Percentiles rank a stretch among this genome's conserved stretches.
These are phyloP conservation scores for Nicotiana rustica DNA, from an alignment of 305 asterid genomes.

Conservation along the genomic window DNA sequence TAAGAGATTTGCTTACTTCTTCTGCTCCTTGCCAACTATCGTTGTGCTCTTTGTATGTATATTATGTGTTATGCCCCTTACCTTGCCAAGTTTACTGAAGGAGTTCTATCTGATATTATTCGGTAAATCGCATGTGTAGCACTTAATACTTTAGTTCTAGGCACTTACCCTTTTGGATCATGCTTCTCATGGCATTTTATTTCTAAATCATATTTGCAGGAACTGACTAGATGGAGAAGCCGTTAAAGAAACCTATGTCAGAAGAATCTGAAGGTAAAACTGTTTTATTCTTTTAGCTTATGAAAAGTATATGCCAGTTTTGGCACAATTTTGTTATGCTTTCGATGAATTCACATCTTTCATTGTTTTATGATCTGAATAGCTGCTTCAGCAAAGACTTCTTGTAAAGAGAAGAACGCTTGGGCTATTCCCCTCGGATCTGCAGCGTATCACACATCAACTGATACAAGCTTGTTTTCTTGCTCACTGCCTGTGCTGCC, in stretches of 20 bases:
- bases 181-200: background rate
- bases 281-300: slow-evolving; percentile 17
- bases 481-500: slow-evolving; percentile 79
- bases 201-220: slow-evolving; percentile 20
- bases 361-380: background rate
- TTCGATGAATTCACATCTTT: background rate
- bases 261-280: slow-evolving; percentile 32
- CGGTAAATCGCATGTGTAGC: slow-evolving; percentile 2
- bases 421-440: slow-evolving; percentile 66
- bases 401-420: slow-evolving; percentile 56
- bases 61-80: background rate
- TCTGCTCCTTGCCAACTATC: slow-evolving; percentile 27
- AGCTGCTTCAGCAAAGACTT: slow-evolving; percentile 42
- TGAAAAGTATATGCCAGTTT: background rate
- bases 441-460: slow-evolving; percentile 54
- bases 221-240: slow-evolving; percentile 32
- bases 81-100: background rate
- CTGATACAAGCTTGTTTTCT: slow-evolving; percentile 84
- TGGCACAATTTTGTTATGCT: slow-evolving; percentile 5
- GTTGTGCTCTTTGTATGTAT: background rate
- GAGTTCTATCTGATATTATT: slow-evolving; percentile 13
- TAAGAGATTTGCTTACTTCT: background rate
- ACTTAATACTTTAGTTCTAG: slow-evolving; percentile 12
- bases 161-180: slow-evolving; percentile 1
- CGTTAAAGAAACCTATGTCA: slow-evolving; percentile 28